These are phyloP conservation scores for Areca catechu DNA, from an alignment of 176 grass and related monocot genomes.

Conservation along the genomic window DNA sequence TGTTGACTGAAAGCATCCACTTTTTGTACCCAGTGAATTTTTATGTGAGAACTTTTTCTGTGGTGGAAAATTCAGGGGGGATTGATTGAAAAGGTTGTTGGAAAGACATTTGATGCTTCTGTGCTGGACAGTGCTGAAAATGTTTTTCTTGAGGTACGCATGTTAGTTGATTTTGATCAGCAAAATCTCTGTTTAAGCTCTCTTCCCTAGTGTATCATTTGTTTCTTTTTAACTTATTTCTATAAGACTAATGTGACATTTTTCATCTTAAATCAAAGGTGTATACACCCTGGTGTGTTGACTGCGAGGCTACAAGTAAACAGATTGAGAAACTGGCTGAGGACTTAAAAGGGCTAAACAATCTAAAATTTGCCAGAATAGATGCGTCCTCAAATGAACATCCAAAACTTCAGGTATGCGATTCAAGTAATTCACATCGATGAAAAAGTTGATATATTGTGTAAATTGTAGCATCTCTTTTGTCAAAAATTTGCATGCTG, in stretches of 20 bases:
- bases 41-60: slow-evolving; percentile 13
- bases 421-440: slow-evolving; percentile 2
- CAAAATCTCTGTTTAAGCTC: too few relatives aligned
- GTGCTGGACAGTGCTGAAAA: slow-evolving; percentile 44
- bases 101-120: slow-evolving; percentile 49
- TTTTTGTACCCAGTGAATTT: too few relatives aligned
- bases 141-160: slow-evolving; percentile 48
- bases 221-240: neutral
- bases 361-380: slow-evolving; percentile 54
- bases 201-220: too few relatives aligned
- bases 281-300: slow-evolving; percentile 69
- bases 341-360: slow-evolving; percentile 44
- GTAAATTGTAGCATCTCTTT: too few relatives aligned
- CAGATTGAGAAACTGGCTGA: slow-evolving; percentile 55
- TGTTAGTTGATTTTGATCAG: neutral
- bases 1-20: too few relatives aligned
- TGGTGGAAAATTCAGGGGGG: slow-evolving; percentile 29
- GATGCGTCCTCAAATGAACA: slow-evolving; percentile 79
- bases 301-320: slow-evolving; percentile 56
- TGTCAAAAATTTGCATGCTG: too few relatives aligned
- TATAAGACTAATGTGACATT: neutral
- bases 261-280: slow-evolving; percentile 31
- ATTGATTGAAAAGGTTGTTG: slow-evolving; percentile 62
- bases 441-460: too few relatives aligned
- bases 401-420: slow-evolving; percentile 57